Evolutionary conservation across 2,329 filamentous ascomycete genomes (phyloP).

Genomic region (Fusarium sororula): DNA sequence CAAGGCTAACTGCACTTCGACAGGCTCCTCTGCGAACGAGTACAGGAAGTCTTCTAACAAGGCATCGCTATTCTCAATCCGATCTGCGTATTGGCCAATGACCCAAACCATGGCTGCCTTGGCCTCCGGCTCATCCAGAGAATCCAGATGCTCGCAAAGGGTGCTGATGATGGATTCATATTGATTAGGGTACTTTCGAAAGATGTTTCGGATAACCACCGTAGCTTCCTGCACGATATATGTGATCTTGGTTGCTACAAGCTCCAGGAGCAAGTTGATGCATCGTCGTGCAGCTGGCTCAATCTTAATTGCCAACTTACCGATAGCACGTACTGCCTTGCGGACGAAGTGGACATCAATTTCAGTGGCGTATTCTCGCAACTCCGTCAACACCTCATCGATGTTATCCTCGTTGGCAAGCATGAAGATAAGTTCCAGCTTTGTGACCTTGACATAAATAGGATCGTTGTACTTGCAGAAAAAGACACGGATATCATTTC

Average conservation of each 20-base stretch:
- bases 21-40: slow-evolving; percentile 91
- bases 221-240: slow-evolving; percentile 99
- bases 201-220: slow-evolving; percentile 98
- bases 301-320: slow-evolving; percentile 98
- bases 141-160: slow-evolving; percentile 94
- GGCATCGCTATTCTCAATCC: slow-evolving; percentile 95
- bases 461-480: slow-evolving; percentile 99
- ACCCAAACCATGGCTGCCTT: slow-evolving; percentile 99
- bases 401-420: slow-evolving; percentile 96
- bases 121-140: slow-evolving; percentile 94
- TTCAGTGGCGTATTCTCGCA: slow-evolving; percentile 96
- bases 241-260: slow-evolving; percentile 97
- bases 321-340: slow-evolving; percentile 96
- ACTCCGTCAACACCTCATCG: slow-evolving; percentile 89
- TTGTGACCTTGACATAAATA: slow-evolving; percentile 99
- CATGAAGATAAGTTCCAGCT: slow-evolving; percentile 99
- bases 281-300: slow-evolving; percentile 90
- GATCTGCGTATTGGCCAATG: slow-evolving; percentile 96
- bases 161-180: slow-evolving; percentile 98
- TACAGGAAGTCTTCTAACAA: slow-evolving; percentile 95
- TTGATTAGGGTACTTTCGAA: slow-evolving; percentile 98
- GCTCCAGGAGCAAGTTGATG: slow-evolving; percentile 90
- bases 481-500: slow-evolving; percentile 97
- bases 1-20: slow-evolving; percentile 93
- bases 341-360: slow-evolving; percentile 99